Evolutionary conservation across 768 basidiomycete genomes (phyloP).

Genomic region (Auricularia auricula-judae): DNA sequence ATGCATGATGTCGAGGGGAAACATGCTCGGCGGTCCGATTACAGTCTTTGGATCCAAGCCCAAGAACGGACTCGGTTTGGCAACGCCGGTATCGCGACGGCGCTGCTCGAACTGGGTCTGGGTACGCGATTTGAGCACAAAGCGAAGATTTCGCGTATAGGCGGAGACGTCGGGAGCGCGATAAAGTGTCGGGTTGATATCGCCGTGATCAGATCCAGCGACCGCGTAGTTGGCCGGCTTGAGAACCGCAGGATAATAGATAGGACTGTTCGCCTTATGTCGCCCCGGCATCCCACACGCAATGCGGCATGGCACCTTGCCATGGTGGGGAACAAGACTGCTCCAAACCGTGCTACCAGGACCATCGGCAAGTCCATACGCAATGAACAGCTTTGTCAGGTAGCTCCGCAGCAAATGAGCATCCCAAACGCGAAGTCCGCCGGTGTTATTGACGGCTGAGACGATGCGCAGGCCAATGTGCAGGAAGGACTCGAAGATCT

Average conservation of each 20-base stretch:
- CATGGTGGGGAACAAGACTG: background rate
- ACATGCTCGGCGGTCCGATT: slow-evolving; percentile 4
- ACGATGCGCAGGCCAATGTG: slow-evolving; percentile 20
- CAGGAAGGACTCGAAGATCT: slow-evolving; percentile 22
- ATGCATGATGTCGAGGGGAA: slow-evolving; percentile 9
- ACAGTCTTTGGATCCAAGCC: slow-evolving; percentile 7
- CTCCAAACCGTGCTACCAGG: background rate
- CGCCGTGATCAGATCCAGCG: background rate
- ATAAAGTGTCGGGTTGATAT: background rate
- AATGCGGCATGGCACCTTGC: background rate
- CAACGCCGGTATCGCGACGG: background rate
- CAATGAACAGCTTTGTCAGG: background rate
- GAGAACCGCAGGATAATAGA: slow-evolving; percentile 1
- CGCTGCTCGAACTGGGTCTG: background rate
- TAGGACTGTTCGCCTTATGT: background rate
- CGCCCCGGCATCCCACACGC: background rate
- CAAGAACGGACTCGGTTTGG: slow-evolving; percentile 3
- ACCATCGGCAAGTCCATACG: slow-evolving; percentile 3
- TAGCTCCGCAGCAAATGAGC: background rate
- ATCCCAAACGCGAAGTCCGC: slow-evolving; percentile 22
- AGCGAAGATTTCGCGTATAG: background rate
- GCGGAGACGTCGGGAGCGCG: background rate
- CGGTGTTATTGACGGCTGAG: slow-evolving; percentile 13
- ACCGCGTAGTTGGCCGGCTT: slow-evolving; percentile 1
- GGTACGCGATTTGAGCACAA: background rate